A percentile compares a stretch with the other conserved stretches of the same genome.
phyloP scores from a whole-genome alignment of 768 basidiomycete species.

The Naematelia aurantialba region DNA sequence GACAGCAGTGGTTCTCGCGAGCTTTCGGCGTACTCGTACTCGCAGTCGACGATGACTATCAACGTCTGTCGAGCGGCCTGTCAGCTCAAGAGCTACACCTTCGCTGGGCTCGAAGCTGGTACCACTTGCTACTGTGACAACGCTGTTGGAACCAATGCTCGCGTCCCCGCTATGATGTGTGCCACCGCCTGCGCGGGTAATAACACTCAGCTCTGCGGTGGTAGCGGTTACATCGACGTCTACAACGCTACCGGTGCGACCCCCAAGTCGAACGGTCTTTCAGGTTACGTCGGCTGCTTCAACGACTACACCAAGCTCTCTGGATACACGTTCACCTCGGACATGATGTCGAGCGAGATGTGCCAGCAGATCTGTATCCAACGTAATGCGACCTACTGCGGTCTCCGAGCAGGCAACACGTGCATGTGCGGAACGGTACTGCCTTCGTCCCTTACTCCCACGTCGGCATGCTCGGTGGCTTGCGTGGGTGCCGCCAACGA shows the following conservation, averaged over 20 bases:
- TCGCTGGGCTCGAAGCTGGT: constrained; percentile 45
- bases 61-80: constrained; percentile 45
- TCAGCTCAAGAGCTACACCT: constrained; percentile 43
- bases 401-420: not conserved
- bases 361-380: constrained; percentile 1
- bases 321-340: constrained; percentile 47
- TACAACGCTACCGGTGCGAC: constrained; percentile 15
- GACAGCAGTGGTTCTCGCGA: constrained; percentile 6
- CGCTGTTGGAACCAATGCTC: not conserved
- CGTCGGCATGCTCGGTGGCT: constrained; percentile 1
- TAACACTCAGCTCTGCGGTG: constrained; percentile 35
- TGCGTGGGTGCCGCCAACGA: constrained; percentile 25
- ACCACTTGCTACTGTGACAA: constrained; percentile 20
- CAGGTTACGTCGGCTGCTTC: constrained; percentile 12
- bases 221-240: constrained; percentile 16
- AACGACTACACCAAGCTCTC: constrained; percentile 11
- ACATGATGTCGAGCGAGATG: constrained; percentile 25
- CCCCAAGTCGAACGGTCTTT: constrained; percentile 13
- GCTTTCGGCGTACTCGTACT: constrained; percentile 1
- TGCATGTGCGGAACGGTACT: constrained; percentile 23
- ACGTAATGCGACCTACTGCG: not conserved
- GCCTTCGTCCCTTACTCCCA: not conserved
- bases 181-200: constrained; percentile 15
- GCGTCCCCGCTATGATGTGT: not conserved
- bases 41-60: constrained; percentile 36